A percentile compares a stretch with the other conserved stretches of the same genome.
These are phyloP conservation scores for Calocybe cyanea DNA, from an alignment of 768 basidiomycete species.

Conservation along the genomic window DNA sequence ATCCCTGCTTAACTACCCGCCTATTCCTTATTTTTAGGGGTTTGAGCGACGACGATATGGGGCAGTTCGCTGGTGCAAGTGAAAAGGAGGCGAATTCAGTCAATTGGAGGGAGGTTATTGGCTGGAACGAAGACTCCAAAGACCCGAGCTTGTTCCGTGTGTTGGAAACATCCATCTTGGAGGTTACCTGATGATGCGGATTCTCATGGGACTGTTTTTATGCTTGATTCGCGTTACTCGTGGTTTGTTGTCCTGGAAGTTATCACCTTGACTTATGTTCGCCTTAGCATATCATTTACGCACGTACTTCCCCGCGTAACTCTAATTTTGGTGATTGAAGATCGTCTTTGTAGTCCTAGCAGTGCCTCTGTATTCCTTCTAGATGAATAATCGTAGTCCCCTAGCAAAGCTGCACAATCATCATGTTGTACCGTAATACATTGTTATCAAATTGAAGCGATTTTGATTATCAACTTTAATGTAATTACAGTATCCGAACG, in stretches of 20 bases:
- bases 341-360: constrained; percentile 13
- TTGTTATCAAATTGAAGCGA: too few relatives aligned
- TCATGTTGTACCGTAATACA: too few relatives aligned
- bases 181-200: constrained; percentile 38
- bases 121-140: constrained; percentile 79
- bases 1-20: constrained; percentile 79
- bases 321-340: constrained; percentile 1
- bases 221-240: not conserved
- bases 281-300: constrained; percentile 9
- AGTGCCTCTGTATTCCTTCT: too few relatives aligned
- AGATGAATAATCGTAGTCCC: too few relatives aligned
- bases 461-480: too few relatives aligned
- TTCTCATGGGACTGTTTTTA: not conserved
- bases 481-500: too few relatives aligned
- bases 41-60: constrained; percentile 74
- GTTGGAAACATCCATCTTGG: constrained; percentile 74
- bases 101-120: constrained; percentile 80
- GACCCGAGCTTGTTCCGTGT: constrained; percentile 73
- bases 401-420: too few relatives aligned
- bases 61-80: constrained; percentile 69
- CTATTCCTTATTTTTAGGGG: constrained; percentile 87
- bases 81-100: constrained; percentile 81
- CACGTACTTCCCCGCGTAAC: constrained; percentile 1
- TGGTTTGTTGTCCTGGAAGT: constrained; percentile 5
- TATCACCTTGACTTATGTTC: constrained; percentile 6